Conservation (phyloP, 2,329 filamentous ascomycete genomes). For the Trichoderma koningii region DNA sequence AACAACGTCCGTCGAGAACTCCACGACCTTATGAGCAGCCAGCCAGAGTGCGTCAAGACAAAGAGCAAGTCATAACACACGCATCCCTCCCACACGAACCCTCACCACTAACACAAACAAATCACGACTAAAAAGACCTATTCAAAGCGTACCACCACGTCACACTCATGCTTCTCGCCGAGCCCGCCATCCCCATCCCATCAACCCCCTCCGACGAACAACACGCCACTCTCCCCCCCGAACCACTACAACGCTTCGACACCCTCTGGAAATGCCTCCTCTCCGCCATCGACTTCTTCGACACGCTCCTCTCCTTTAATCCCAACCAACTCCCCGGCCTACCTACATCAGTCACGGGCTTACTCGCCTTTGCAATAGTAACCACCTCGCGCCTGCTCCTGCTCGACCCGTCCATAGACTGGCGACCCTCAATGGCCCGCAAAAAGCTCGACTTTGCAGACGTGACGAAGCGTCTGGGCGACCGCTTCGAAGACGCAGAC, state of each 20-base stretch:
- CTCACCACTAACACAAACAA: too few species aligned
- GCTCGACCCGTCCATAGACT: conserved; percentile 40
- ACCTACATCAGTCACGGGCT: conserved; percentile 37
- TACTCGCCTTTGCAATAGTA: conserved; percentile 41
- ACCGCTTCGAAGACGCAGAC: conserved; percentile 40
- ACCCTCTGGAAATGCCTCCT: conserved; percentile 44
- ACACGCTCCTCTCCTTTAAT: conserved; percentile 35
- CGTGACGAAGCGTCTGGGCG: conserved; percentile 35
- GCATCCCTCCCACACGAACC: neutral
- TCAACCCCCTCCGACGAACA: conserved; percentile 27
- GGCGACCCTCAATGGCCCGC: conserved; percentile 41
- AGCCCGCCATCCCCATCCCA: conserved; percentile 41
- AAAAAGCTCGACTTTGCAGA: conserved; percentile 39
- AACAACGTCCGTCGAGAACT: conserved; percentile 40
- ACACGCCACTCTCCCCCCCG: conserved; percentile 5
- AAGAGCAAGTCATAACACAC: conserved; percentile 28
- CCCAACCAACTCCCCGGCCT: conserved; percentile 35
- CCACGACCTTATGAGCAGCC: conserved; percentile 33
- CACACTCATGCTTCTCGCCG: conserved; percentile 42
- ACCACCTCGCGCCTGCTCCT: conserved; percentile 42
- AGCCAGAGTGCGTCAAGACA: conserved; percentile 31
- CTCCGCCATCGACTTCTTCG: conserved; percentile 35
- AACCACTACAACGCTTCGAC: conserved; percentile 38
- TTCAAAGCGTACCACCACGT: conserved; percentile 41
- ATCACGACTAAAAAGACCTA: conserved; percentile 33